These are phyloP conservation scores for Aphanomyces stellatus DNA, from an alignment of 352 stramenopile species.

Conservation along the genomic window DNA sequence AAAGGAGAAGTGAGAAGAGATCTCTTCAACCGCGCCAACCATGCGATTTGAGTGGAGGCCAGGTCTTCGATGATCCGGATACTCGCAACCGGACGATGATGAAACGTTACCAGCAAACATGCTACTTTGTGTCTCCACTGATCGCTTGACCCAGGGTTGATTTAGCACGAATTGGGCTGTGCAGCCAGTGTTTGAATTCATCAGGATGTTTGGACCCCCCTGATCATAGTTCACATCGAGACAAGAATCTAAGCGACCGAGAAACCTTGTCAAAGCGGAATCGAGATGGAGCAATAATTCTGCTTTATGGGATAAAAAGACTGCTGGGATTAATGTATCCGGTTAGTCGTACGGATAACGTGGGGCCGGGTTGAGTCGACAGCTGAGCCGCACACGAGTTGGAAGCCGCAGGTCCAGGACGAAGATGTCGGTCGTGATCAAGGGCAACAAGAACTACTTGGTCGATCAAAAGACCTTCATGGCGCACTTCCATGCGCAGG, in stretches of 20 bases:
- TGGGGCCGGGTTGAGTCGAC: neutral
- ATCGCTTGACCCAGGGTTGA: no score
- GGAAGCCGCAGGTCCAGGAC: neutral
- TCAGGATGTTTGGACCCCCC: no score
- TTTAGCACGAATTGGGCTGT: no score
- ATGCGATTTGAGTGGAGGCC: neutral
- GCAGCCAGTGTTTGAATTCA: no score
- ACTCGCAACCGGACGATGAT: neutral
- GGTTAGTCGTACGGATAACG: neutral
- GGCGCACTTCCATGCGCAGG: slow-evolving; percentile 67
- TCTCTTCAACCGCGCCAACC: neutral
- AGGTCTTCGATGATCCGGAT: neutral
- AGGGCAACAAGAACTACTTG: slow-evolving; percentile 51
- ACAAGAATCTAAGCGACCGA: no score
- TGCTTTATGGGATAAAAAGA: no score
- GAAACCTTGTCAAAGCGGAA: no score
- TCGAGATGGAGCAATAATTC: neutral
- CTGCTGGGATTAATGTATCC: neutral
- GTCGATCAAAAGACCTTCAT: slow-evolving; percentile 82
- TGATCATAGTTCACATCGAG: no score
- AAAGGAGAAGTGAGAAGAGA: neutral
- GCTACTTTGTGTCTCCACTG: neutral
- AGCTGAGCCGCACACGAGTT: neutral
- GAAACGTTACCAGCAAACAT: neutral
- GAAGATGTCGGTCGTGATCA: slow-evolving; percentile 13